Base-by-base conservation (phyloP, 2,329 filamentous ascomycete genomes). In the Didymella pinodella region DNA sequence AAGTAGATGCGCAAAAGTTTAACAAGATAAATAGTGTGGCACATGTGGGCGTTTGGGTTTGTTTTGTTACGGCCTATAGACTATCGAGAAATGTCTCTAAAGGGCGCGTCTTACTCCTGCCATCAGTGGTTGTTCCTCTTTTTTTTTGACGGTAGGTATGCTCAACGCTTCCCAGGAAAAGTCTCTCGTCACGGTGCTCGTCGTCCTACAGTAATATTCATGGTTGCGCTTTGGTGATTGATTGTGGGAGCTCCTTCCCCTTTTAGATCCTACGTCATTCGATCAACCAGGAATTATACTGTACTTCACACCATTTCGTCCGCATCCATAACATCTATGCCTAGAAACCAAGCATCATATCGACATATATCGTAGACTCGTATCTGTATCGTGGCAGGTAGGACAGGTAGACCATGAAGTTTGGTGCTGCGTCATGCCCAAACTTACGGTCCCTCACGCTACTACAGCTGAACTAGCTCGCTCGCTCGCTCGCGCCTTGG, bases 1-100 rank as follows among this genome's bases (percentile, higher is more conserved):
- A 78, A 79, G 62, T 83, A 79, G 61, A 25, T 22, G 31, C 4
- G 34, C 3, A 10, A 8, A 10, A 14, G 38, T 41, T 20, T 41
- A 25, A 25, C 25, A 7, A 2, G 6, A 40, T 22, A 10, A 6
- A 4, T 22, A 7, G 36, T 11, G 20, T 25, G 38, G 38, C 38
- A 41, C 38, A 25, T 25, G 11, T 14, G 2, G 38, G 38, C 38
- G 38, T 41, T 41, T 5, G 20, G 18, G 4, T 4, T 20, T 40
- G 38, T 2, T 41, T 20, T 14, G 3, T 25, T 14, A 22, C 38
- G 38, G 38, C 44, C 46, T 48, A 40, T 40, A 40, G 36, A 40
- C 36, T 40, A 40, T 20, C 36, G 20, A 40, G 20, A 40, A 40
- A 40, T 12, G 36, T 40, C 36, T 40, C 36, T 20, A 7, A 3